Percentiles rank a stretch among this genome's conserved stretches.
These are phyloP conservation scores for Trichosporon faecale DNA, from an alignment of 1,284 basidiomycete species.

Conservation along the genomic window DNA sequence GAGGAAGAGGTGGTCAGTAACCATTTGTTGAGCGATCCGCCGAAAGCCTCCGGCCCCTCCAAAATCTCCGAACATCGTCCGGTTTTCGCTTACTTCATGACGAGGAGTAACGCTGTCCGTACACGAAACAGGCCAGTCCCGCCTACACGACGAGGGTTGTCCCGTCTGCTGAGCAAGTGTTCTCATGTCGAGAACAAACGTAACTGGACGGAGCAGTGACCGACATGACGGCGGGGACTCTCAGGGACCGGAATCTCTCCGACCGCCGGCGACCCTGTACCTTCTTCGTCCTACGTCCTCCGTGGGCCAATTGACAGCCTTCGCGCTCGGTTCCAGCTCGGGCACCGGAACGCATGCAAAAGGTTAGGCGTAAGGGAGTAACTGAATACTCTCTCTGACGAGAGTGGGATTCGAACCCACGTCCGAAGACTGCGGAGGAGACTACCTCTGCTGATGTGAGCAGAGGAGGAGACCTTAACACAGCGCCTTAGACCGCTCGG, in stretches of 20 bases:
- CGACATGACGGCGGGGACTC: too few species aligned
- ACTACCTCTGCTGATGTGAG: background rate
- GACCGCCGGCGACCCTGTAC: background rate
- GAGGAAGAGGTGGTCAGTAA: too few species aligned
- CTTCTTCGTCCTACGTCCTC: background rate
- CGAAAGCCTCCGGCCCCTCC: background rate
- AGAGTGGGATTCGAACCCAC: slow-evolving; percentile 50
- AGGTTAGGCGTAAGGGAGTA: slow-evolving; percentile 12
- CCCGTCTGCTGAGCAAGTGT: background rate
- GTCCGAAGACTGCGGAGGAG: slow-evolving; percentile 40
- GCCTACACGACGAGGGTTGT: background rate
- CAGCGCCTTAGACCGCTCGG: slow-evolving; percentile 25
- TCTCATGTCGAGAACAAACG: too few species aligned
- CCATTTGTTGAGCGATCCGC: too few species aligned
- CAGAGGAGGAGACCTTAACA: slow-evolving; percentile 17
- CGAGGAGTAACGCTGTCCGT: background rate
- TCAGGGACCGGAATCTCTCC: background rate
- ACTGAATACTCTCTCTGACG: slow-evolving; percentile 19
- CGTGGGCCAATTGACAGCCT: too few species aligned
- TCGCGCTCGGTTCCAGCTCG: background rate
- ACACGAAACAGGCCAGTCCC: background rate
- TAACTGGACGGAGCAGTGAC: background rate
- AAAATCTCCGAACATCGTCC: background rate
- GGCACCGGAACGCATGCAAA: background rate
- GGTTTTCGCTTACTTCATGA: background rate